phyloP scores from a whole-genome alignment of 192 early-diverging fungal species.

The Coemansia guatemalensis region DNA sequence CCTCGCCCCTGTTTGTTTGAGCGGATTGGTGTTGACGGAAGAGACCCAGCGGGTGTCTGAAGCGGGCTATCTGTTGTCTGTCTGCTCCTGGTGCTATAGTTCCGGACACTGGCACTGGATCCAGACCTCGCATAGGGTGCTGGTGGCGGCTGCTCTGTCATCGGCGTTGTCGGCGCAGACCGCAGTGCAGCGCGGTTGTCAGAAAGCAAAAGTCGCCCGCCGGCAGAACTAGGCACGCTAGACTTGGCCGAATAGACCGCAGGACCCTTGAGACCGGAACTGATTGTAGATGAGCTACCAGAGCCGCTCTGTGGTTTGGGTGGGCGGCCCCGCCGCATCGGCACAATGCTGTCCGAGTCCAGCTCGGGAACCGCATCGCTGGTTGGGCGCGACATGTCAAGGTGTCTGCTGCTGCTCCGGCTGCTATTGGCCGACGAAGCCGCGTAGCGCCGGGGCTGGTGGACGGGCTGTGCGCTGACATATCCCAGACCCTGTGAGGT shows the following conservation, averaged over 20 bases:
- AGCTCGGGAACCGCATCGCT: constrained; percentile 49
- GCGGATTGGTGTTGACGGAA: constrained; percentile 10
- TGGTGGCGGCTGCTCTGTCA: not conserved
- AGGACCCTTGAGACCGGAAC: constrained; percentile 2
- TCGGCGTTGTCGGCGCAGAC: constrained; percentile 3
- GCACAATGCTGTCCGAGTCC: constrained; percentile 57
- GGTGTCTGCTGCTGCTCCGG: constrained; percentile 27
- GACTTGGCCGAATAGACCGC: constrained; percentile 1
- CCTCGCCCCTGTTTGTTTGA: not conserved
- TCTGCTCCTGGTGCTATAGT: not conserved
- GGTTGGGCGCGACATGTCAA: constrained; percentile 28
- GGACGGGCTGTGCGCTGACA: constrained; percentile 15
- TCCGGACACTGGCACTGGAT: not conserved
- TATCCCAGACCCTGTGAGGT: constrained; percentile 10
- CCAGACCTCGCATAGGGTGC: not conserved
- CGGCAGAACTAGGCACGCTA: constrained; percentile 5
- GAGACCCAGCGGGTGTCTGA: not conserved
- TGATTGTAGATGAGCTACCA: not conserved
- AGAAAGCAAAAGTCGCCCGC: constrained; percentile 8
- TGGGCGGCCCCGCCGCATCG: constrained; percentile 94
- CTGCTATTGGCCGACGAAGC: constrained; percentile 23
- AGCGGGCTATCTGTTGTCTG: constrained; percentile 5
- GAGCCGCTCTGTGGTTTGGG: constrained; percentile 25
- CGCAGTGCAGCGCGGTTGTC: constrained; percentile 2
- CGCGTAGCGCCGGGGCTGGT: constrained; percentile 34